Base-by-base conservation (phyloP, 2,329 filamentous ascomycete species). In the Aureobasidium sp. region DNA sequence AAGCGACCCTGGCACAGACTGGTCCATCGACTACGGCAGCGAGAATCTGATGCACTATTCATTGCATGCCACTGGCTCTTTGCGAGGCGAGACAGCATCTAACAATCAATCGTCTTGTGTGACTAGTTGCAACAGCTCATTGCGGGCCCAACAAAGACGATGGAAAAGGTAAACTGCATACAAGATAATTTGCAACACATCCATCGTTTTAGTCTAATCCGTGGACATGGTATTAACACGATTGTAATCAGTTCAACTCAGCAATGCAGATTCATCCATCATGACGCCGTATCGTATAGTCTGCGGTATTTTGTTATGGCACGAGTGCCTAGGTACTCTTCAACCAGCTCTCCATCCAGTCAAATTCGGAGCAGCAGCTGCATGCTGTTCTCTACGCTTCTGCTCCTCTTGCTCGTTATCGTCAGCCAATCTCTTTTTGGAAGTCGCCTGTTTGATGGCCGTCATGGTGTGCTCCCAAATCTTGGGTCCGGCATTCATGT, bases 381-480 rank as follows among this genome's bases (percentile, higher is more conserved):
- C 53, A 36, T 47, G 41, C 41, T 51, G 37, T 27, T 64, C 66
- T 47, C 65, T 66, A 1, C 68, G 70, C 20, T 36, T 60, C 27
- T 60, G 57, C 24, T 70, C 70, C n/a, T 67, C 63, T 24, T 69
- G 66, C 15, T 52, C 64, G 8, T 65, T 62, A 7, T 47, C 27
- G 1, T 59, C 43, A 27, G 70, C 70, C 7, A 65, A 53, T 32
- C 71, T 63, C 63, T 73, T 71, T 36, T 43, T 64, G 61, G 67
- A 59, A 47, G 71, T 67, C 1, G 71, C 70, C 51, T 67, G 67
- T 39, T 65, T 66, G 53, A 75, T 72, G 6, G 73, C 69, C 6
- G 68, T 63, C 65, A 71, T 69, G 8, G 73, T 74, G 62, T 76
- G 73, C 37, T 73, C 70, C 73, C 72, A 75, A 2, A 74, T 68